Percentiles rank a stretch among this genome's conserved stretches.
Evolutionary conservation across 768 basidiomycete genomes (phyloP).

Genomic region (Clitopilus passeckerianus): DNA sequence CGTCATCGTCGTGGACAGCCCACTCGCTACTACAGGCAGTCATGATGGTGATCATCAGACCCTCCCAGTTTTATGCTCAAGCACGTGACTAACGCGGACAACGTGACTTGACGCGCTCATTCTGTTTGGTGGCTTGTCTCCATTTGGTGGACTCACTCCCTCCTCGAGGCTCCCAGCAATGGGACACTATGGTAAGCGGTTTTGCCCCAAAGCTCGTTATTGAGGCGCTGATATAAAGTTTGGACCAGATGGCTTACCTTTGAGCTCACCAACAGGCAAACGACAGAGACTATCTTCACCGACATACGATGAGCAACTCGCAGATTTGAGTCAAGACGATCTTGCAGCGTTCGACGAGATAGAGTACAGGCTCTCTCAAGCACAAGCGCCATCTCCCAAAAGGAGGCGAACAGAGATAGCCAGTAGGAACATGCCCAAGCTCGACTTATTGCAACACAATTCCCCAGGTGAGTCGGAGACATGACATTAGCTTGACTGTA

Average conservation of each 20-base stretch:
- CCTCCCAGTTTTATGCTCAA: neutral
- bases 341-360: conserved; percentile 50
- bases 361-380: conserved; percentile 40
- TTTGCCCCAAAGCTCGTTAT: neutral
- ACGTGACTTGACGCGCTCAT: conserved; percentile 5
- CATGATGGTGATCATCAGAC: neutral
- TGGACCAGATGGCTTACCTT: conserved; percentile 20
- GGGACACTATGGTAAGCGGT: neutral
- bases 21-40: neutral
- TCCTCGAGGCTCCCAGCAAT: neutral
- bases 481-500: neutral
- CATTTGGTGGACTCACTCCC: neutral
- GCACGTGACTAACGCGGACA: neutral
- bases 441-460: neutral
- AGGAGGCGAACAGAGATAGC: neutral
- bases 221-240: conserved; percentile 7
- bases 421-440: neutral
- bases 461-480: neutral
- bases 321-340: conserved; percentile 49
- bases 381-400: conserved; percentile 7
- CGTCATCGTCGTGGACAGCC: neutral
- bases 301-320: conserved; percentile 51
- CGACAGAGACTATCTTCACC: conserved; percentile 63
- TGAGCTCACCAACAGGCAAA: conserved; percentile 46
- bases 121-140: neutral